Evolutionary conservation across 2,329 filamentous ascomycete species (phyloP).

Genomic region (Byssothecium circinans): DNA sequence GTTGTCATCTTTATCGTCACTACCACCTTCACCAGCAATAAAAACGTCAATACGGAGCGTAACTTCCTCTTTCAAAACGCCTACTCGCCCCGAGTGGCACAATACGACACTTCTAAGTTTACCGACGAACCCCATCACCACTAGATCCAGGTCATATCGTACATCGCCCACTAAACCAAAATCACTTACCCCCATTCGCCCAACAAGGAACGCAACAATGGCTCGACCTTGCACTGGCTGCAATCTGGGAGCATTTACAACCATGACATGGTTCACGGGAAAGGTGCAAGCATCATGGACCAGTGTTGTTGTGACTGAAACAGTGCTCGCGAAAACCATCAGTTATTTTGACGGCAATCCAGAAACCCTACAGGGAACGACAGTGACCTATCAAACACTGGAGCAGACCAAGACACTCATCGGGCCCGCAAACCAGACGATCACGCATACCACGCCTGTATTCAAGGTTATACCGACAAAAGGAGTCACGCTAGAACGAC

Average conservation of each 20-base stretch:
- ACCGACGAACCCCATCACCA: too few relatives aligned
- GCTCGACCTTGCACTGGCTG: slow-evolving; percentile 34
- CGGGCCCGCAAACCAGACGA: slow-evolving; percentile 12
- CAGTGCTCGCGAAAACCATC: slow-evolving; percentile 24
- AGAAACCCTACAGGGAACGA: slow-evolving; percentile 23
- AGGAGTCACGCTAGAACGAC: slow-evolving; percentile 12
- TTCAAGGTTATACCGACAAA: slow-evolving; percentile 24
- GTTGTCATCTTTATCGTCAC: neutral
- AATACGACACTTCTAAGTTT: too few relatives aligned
- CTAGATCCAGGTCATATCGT: too few relatives aligned
- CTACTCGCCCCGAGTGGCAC: too few relatives aligned
- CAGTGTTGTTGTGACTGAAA: slow-evolving; percentile 28
- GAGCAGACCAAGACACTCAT: slow-evolving; percentile 31
- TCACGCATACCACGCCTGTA: slow-evolving; percentile 24
- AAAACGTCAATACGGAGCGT: neutral
- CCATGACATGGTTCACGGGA: slow-evolving; percentile 24
- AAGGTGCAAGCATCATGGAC: slow-evolving; percentile 15
- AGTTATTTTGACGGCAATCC: slow-evolving; percentile 29
- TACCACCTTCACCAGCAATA: neutral
- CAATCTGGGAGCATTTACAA: slow-evolving; percentile 26
- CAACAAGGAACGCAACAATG: neutral
- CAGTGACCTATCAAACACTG: slow-evolving; percentile 25
- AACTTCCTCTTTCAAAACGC: too few relatives aligned
- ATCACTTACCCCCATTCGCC: too few relatives aligned
- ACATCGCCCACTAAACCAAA: too few relatives aligned